These are phyloP conservation scores for Russula foetens DNA, from an alignment of 768 basidiomycete genomes.

Conservation along the genomic window DNA sequence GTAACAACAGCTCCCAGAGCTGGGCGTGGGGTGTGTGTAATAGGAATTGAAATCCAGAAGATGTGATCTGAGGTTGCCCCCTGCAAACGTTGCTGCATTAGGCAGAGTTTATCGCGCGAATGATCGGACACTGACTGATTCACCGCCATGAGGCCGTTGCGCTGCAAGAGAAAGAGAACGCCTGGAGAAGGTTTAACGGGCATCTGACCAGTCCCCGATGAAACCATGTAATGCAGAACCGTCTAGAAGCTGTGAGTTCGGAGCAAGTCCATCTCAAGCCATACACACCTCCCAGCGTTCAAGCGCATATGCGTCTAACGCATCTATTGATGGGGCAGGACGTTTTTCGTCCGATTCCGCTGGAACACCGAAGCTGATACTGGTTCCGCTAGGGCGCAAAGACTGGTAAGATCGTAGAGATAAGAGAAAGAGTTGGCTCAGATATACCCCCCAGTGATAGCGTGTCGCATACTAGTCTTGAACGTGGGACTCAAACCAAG, in stretches of 20 bases:
- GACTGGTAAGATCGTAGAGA: background rate
- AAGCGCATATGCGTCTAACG: conserved; percentile 72
- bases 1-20: conserved; percentile 88
- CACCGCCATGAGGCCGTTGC: conserved; percentile 80
- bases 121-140: conserved; percentile 38
- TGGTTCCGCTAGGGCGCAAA: conserved; percentile 52
- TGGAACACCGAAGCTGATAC: conserved; percentile 79
- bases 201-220: conserved; percentile 72
- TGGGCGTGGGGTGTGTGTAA: conserved; percentile 92
- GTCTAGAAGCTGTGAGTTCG: conserved; percentile 43
- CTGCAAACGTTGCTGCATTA: conserved; percentile 32
- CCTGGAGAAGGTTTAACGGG: conserved; percentile 72
- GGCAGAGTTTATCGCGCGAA: background rate
- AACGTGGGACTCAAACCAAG: conserved; percentile 66
- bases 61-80: conserved; percentile 72
- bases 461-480: conserved; percentile 72
- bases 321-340: conserved; percentile 43
- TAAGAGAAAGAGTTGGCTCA: background rate
- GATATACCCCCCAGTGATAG: conserved; percentile 79
- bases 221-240: conserved; percentile 97
- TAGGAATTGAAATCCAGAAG: conserved; percentile 92
- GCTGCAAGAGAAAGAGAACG: conserved; percentile 74
- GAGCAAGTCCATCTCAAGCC: background rate
- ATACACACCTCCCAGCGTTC: conserved; percentile 81
- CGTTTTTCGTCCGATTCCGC: conserved; percentile 57